Base-by-base conservation (phyloP, 2,329 filamentous ascomycete genomes). In the Sclerotinia nivalis region DNA sequence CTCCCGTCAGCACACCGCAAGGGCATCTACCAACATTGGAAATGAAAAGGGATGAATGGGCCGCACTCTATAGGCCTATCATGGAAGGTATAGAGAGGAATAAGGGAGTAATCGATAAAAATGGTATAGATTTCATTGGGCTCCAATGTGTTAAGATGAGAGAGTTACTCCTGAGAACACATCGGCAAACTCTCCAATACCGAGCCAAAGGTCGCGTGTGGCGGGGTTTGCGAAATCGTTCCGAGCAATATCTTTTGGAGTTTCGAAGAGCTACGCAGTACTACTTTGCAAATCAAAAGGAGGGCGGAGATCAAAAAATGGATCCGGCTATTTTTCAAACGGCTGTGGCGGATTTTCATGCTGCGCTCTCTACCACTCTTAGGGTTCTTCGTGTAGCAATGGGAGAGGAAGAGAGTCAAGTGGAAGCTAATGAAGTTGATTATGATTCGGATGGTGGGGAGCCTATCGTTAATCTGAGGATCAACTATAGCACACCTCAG, bases 171-270 rank as follows among this genome's bases (percentile, higher is more conserved):
- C 15, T 52, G 61, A 37, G 18, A 13, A 22, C 47, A 40, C 61
- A 65, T 65, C 31, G 52, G 7, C 22, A 52, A 28, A 10, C 61
- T 2, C 25, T 65, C 15, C 49, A 34, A 10, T 73, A 66, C 69
- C 40, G 73, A 70, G 8, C 75, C 75, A 73, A 69, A 75, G 66
- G 52, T 74, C 25, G 52, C 49, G 22, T 73, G 75, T 71, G 58
- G 65, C 15, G 65, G 70, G 50, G 70, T 1, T 58, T 55, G 37
- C 64, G 64, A 18, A 66, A 66, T 45, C 49, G 64, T 31, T 55
- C 64, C 15, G 64, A 66, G 22, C 49, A 66, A 34, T 66, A 66
- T 18, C 22, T 66, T n/a, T 25, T 55, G 20, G 52, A 58, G 8
- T 66, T 66, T 31, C 37, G 64, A n/a, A n/a, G 64, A 43, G 64